Conservation (phyloP, 305 asterid genomes). For the Plantago coronopus region DNA sequence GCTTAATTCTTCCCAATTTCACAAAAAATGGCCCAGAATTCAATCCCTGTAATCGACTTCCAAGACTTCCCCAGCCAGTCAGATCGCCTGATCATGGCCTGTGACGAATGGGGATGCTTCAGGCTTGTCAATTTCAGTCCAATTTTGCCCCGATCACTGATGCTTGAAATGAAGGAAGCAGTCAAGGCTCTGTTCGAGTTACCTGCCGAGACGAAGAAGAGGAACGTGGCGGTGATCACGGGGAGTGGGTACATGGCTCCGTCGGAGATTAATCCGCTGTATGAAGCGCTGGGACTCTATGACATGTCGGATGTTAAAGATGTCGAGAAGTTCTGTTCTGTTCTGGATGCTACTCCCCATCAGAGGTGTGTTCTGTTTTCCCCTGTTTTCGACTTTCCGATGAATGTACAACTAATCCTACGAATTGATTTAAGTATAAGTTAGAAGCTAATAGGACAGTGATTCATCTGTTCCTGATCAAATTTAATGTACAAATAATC, state of each 20-base stretch:
- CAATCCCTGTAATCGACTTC: conserved; percentile 48
- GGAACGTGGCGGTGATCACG: conserved; percentile 41
- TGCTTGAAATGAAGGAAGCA: conserved; percentile 51
- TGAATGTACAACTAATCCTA: too few species aligned
- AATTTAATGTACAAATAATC: too few species aligned
- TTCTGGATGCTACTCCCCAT: conserved; percentile 41
- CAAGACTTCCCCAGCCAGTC: conserved; percentile 37
- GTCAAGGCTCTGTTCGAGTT: conserved; percentile 45
- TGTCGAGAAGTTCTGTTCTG: conserved; percentile 41
- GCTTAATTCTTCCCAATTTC: not conserved
- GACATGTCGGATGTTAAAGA: conserved; percentile 38
- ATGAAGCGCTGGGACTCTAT: conserved; percentile 59
- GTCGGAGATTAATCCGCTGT: conserved; percentile 42
- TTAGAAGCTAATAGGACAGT: too few species aligned
- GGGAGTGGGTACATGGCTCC: conserved; percentile 65
- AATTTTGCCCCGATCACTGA: conserved; percentile 33
- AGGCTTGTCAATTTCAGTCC: conserved; percentile 41
- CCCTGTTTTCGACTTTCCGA: too few species aligned
- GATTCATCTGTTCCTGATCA: too few species aligned
- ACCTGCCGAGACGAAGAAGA: conserved; percentile 45
- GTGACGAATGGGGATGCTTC: conserved; percentile 70
- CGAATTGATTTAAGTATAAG: too few species aligned
- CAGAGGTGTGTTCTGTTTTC: conserved; percentile 36
- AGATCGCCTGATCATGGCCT: conserved; percentile 41
- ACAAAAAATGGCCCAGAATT: not conserved